Conservation (phyloP, 352 stramenopile species). For the Phytopythium helicoides region DNA sequence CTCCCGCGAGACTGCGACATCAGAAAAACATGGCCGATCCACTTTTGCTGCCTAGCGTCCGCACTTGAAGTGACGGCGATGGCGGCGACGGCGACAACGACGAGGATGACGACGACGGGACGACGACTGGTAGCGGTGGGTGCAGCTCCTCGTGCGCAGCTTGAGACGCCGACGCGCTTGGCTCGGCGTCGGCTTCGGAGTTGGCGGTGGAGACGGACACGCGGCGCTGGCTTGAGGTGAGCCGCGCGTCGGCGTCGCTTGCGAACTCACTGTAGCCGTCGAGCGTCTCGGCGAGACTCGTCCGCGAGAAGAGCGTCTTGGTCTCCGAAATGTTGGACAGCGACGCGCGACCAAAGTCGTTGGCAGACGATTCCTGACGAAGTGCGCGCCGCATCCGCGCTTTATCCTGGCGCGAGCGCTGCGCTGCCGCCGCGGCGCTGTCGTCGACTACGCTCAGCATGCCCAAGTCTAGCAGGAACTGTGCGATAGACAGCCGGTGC, state of each 20-base stretch:
- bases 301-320: slow-evolving; percentile 42
- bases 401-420: slow-evolving; percentile 13
- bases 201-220: slow-evolving; percentile 2
- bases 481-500: slow-evolving; percentile 53
- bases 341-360: slow-evolving; percentile 5
- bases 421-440: slow-evolving; percentile 11
- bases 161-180: no score
- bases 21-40: no score
- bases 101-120: no score
- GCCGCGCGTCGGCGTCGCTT: slow-evolving; percentile 17
- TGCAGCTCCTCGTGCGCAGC: no score
- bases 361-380: slow-evolving; percentile 9
- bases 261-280: slow-evolving; percentile 28
- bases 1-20: no score
- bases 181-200: no score
- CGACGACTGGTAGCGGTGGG: no score
- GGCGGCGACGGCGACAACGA: no score
- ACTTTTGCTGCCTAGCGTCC: no score
- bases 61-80: no score
- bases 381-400: slow-evolving; percentile 39
- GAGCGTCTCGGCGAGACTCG: slow-evolving; percentile 24
- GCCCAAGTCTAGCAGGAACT: slow-evolving; percentile 64
- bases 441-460: slow-evolving; percentile 47
- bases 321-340: slow-evolving; percentile 36
- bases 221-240: slow-evolving; percentile 3